phyloP scores from a whole-genome alignment of 2,329 filamentous ascomycete species.

The Teratosphaeria zuluensis region DNA sequence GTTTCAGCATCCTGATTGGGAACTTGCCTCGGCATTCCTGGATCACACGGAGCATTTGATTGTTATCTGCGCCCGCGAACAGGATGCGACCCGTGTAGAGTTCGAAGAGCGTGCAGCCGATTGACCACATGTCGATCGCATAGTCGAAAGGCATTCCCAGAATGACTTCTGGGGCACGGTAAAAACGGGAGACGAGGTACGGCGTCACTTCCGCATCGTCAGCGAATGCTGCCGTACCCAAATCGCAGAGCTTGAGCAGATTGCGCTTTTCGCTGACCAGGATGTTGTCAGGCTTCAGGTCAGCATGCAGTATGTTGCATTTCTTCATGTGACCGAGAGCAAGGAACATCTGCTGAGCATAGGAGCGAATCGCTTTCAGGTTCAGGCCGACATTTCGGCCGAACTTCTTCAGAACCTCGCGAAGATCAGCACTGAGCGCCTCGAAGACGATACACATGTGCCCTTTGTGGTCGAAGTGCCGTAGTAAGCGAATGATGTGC shows the following conservation, averaged over 20 bases:
- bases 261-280: slow-evolving; percentile 76
- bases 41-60: slow-evolving; percentile 93
- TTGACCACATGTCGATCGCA: slow-evolving; percentile 93
- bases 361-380: slow-evolving; percentile 73
- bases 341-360: slow-evolving; percentile 89
- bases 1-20: slow-evolving; percentile 77
- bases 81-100: slow-evolving; percentile 96
- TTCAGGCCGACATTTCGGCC: slow-evolving; percentile 91
- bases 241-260: slow-evolving; percentile 85
- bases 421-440: slow-evolving; percentile 81
- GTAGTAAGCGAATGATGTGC: slow-evolving; percentile 79
- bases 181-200: slow-evolving; percentile 94
- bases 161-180: slow-evolving; percentile 93
- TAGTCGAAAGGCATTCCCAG: slow-evolving; percentile 94
- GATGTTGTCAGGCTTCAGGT: slow-evolving; percentile 97
- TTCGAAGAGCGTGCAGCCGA: slow-evolving; percentile 94
- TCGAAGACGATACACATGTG: slow-evolving; percentile 97
- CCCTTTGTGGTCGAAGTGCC: slow-evolving; percentile 85
- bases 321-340: slow-evolving; percentile 80
- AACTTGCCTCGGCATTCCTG: slow-evolving; percentile 94
- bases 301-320: slow-evolving; percentile 88
- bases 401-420: slow-evolving; percentile 91
- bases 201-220: slow-evolving; percentile 88
- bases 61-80: slow-evolving; percentile 91
- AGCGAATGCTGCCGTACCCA: slow-evolving; percentile 89